Percentiles rank a stretch among this genome's conserved stretches.
Conservation (phyloP, 177 flowering plant species). For the Vitis hybrid region DNA sequence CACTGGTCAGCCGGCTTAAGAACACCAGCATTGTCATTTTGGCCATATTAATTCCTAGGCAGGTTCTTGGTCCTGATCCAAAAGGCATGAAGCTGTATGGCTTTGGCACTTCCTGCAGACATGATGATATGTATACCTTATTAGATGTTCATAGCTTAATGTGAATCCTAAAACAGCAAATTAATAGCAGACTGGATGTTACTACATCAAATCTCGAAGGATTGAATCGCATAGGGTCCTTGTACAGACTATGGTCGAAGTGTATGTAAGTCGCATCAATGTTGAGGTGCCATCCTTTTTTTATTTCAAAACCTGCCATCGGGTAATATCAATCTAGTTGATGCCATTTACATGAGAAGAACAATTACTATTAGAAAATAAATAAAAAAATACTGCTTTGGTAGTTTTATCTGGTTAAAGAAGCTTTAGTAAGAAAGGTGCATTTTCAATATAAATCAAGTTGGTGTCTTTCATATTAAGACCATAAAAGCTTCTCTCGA, state of each 20-base stretch:
- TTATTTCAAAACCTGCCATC: slow-evolving; percentile 38
- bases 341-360: too few relatives aligned
- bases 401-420: too few relatives aligned
- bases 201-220: slow-evolving; percentile 53
- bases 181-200: background rate
- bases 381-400: too few relatives aligned
- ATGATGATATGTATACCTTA: background rate
- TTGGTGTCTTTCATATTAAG: too few relatives aligned
- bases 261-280: slow-evolving; percentile 48
- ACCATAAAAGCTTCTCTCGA: too few relatives aligned
- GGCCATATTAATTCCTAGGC: slow-evolving; percentile 51
- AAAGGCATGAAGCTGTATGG: slow-evolving; percentile 52
- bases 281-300: slow-evolving; percentile 50
- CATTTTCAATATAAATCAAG: too few relatives aligned
- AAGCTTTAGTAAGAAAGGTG: too few relatives aligned
- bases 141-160: background rate
- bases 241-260: slow-evolving; percentile 34
- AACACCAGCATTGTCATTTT: slow-evolving; percentile 44
- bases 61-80: slow-evolving; percentile 50
- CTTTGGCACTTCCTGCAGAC: slow-evolving; percentile 39
- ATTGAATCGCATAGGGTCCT: slow-evolving; percentile 36
- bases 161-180: too few relatives aligned
- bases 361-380: too few relatives aligned
- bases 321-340: too few relatives aligned
- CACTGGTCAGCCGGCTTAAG: slow-evolving; percentile 32